A percentile compares a stretch with the other conserved stretches of the same genome.
These are phyloP conservation scores for Isatis tinctoria DNA, from an alignment of 345 rosid genomes.

Conservation along the genomic window DNA sequence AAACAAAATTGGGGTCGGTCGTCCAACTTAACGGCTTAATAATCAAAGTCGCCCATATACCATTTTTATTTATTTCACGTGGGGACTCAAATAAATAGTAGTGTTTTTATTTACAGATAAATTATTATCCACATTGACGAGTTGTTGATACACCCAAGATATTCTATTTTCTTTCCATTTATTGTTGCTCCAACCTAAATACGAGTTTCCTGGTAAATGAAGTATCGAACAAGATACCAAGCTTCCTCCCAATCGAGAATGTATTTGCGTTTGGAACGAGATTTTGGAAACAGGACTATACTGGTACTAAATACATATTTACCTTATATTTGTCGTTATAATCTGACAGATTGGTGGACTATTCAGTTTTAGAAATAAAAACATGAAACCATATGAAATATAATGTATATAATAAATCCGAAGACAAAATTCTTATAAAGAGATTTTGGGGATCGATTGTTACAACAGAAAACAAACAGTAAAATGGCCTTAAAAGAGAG, in stretches of 20 bases:
- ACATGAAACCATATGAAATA: background rate
- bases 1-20: conserved; percentile 27
- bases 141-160: conserved; percentile 15
- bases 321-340: background rate
- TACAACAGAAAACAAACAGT: background rate
- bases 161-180: conserved; percentile 14
- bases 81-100: background rate
- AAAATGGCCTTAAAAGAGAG: background rate
- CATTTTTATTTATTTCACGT: conserved; percentile 20
- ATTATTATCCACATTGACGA: conserved; percentile 5
- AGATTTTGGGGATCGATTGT: background rate
- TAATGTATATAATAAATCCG: background rate
- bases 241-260: background rate
- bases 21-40: conserved; percentile 23
- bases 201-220: conserved; percentile 1
- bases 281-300: background rate
- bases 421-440: background rate
- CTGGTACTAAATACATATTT: background rate
- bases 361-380: background rate
- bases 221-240: conserved; percentile 2
- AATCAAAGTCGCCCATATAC: conserved; percentile 16
- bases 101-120: background rate
- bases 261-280: background rate
- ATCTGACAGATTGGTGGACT: background rate
- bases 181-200: conserved; percentile 12